These are phyloP conservation scores for Sinapis alba DNA, from an alignment of 441 rosid genomes.

Conservation along the genomic window DNA sequence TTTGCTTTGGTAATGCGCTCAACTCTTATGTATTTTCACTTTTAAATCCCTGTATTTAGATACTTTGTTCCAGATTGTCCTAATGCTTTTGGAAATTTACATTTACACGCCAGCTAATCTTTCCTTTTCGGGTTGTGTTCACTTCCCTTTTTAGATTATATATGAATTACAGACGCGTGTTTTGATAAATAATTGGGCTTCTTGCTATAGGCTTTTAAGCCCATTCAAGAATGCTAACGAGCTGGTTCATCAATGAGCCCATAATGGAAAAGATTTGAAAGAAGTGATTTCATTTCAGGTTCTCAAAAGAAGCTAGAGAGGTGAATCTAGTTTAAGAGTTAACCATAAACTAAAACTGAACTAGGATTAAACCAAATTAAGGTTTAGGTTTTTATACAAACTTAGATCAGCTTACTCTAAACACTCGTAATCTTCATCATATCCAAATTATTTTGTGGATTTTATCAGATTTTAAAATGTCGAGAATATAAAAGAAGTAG, in stretches of 20 bases:
- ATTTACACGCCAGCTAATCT: too few species aligned
- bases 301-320: neutral
- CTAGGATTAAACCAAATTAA: neutral
- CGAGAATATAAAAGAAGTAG: neutral
- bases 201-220: neutral
- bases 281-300: neutral
- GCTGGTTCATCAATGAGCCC: neutral
- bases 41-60: slow-evolving; percentile 15
- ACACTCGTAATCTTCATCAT: neutral
- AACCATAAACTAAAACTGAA: neutral
- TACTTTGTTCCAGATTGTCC: neutral
- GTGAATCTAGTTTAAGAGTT: neutral
- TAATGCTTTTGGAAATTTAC: neutral
- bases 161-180: neutral
- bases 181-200: neutral
- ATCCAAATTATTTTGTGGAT: neutral
- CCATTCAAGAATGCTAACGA: neutral
- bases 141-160: neutral
- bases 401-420: neutral
- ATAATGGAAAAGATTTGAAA: neutral
- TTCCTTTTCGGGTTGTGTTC: neutral
- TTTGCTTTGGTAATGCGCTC: slow-evolving; percentile 23
- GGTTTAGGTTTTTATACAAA: neutral
- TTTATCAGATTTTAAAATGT: neutral
- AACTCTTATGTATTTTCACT: slow-evolving; percentile 9